Evolutionary conservation across 176 grass and related monocot species (phyloP), one percentile per base, ranked within the genome.

Genomic region (Oryza meyeriana): DNA sequence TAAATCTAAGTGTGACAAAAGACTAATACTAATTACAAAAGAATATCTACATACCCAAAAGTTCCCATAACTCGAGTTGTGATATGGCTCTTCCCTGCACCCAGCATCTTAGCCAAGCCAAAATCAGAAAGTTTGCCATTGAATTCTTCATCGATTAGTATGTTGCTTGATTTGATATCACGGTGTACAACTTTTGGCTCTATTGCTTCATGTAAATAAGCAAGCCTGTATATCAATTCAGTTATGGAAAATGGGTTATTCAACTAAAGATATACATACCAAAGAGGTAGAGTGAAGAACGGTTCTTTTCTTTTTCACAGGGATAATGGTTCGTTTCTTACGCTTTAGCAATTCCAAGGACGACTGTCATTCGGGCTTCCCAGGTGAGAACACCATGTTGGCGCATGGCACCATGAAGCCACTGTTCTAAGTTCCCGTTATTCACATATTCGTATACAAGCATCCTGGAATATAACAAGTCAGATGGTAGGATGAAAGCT

Each of bases 261-360:
- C 36, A 69, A 8, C 48, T 68, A 55, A 84, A 69, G 17, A 29
- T 12, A 69, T 34, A 30, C n/a, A 66, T 40, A 76, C 33, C 58
- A 28, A 78, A 57, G 44, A 67, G 69, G 62, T 16, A 69, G 16
- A 61, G 25, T 67, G 61, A 45, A 7, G 32, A 45, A 14, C 33
- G 11, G 36, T 71, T 28, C 27, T 58, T 89, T 59, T 59, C 55
- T 25, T 59, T 59, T 59, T 59, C 18, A 22, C 48, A 22, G 48
- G 18, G 18, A 55, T 1, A 18, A 55, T 55, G 48, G 5, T 55
- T 55, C 7, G 6, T 10, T 74, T 74, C 79, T 71, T 84, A 90
- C 84, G 88, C 88, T 84, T 90, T 90, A 31, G 88, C 80, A 66
- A 75, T 87, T 67, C 88, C 75, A 29, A 90, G 42, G 14, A 90